A percentile compares a stretch with the other conserved stretches of the same genome.
phyloP scores from a whole-genome alignment of 345 rosid genomes.

The Isatis tinctoria region DNA sequence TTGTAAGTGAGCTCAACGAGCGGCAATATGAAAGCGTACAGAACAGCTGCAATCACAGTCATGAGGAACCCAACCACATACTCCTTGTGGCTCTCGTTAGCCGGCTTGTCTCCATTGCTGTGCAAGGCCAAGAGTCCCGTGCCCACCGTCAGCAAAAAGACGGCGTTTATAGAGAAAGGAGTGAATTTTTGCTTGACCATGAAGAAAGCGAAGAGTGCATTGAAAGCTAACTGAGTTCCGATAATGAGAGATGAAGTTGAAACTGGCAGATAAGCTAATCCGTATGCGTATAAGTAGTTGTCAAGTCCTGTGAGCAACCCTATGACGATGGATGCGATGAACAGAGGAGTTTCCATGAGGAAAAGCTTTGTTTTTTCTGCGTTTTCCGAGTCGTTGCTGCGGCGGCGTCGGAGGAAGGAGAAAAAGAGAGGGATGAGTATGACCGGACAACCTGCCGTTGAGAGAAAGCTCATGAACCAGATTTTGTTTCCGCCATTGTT shows the following conservation, averaged over 20 bases:
- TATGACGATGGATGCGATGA: slow-evolving; percentile 40
- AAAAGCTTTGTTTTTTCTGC: slow-evolving; percentile 17
- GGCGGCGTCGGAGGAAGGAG: slow-evolving; percentile 36
- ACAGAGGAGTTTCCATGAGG: slow-evolving; percentile 36
- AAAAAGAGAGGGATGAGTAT: slow-evolving; percentile 42
- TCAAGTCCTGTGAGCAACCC: slow-evolving; percentile 60
- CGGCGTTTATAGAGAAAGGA: slow-evolving; percentile 50
- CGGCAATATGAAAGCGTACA: slow-evolving; percentile 64
- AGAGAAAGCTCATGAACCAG: slow-evolving; percentile 66
- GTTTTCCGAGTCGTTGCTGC: background rate
- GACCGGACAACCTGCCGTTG: slow-evolving; percentile 52
- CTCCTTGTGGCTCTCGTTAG: slow-evolving; percentile 35
- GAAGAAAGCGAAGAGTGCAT: slow-evolving; percentile 61
- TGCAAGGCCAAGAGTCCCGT: slow-evolving; percentile 51
- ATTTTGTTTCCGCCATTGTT: slow-evolving; percentile 60
- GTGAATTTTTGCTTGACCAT: slow-evolving; percentile 75
- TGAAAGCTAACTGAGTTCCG: slow-evolving; percentile 62
- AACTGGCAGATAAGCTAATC: slow-evolving; percentile 62
- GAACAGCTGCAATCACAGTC: slow-evolving; percentile 50
- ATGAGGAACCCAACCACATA: slow-evolving; percentile 52
- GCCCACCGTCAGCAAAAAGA: slow-evolving; percentile 49
- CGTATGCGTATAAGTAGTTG: slow-evolving; percentile 65
- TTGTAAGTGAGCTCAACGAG: slow-evolving; percentile 57
- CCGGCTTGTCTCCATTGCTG: slow-evolving; percentile 46
- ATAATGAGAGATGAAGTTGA: slow-evolving; percentile 64